Evolutionary conservation across 805 yeast species (phyloP).

Genomic region (Pichia rugopelliculosa): DNA sequence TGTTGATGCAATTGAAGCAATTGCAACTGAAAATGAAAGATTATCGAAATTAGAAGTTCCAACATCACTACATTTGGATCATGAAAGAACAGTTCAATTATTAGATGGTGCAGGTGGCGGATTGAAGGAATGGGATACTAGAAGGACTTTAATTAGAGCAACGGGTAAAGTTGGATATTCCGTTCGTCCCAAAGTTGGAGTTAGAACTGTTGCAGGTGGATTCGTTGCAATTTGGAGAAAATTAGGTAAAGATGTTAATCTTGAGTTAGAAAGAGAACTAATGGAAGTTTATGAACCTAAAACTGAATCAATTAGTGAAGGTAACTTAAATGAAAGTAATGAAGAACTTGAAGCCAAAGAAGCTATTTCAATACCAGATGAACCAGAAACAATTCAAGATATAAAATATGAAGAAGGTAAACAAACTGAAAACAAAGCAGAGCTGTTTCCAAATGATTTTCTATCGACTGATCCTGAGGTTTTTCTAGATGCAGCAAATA

Average conservation of each 20-base stretch:
- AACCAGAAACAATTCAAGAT: not conserved
- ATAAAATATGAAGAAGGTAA: not conserved
- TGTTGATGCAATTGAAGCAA: conserved; percentile 31
- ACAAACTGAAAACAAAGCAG: not conserved
- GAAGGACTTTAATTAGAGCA: conserved; percentile 33
- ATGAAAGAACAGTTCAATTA: conserved; percentile 34
- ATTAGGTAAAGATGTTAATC: conserved; percentile 9
- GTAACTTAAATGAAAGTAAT: not conserved
- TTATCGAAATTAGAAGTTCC: conserved; percentile 2
- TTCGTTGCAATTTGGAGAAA: conserved; percentile 39
- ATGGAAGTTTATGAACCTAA: conserved; percentile 5
- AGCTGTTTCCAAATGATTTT: conserved; percentile 4
- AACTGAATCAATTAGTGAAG: not conserved
- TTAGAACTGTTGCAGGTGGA: conserved; percentile 43
- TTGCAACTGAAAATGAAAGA: conserved; percentile 17
- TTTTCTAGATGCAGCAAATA: conserved; percentile 1
- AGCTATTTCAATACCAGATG: not conserved
- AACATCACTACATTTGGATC: conserved; percentile 7
- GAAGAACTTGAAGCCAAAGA: not conserved
- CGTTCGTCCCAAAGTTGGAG: conserved; percentile 45
- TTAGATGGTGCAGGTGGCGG: conserved; percentile 46
- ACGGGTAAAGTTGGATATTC: conserved; percentile 35
- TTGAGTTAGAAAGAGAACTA: conserved; percentile 7
- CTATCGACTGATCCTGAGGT: conserved; percentile 9
- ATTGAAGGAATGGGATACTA: conserved; percentile 43